These are phyloP conservation scores for Trichosporon coremiiforme DNA, from an alignment of 1,284 basidiomycete genomes.

Conservation along the genomic window DNA sequence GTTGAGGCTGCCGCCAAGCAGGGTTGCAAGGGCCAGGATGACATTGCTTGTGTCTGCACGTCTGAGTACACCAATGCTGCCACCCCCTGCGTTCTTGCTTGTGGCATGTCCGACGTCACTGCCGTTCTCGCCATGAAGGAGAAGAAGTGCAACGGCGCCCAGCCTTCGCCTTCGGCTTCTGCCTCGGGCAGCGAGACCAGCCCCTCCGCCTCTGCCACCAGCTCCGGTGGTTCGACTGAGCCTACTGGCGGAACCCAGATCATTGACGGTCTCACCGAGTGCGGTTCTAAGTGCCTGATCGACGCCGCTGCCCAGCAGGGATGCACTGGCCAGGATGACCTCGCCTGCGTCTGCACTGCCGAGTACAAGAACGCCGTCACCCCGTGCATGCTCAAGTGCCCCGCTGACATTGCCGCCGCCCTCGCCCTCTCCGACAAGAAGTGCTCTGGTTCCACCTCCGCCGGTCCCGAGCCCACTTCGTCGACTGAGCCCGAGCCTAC, in stretches of 20 bases:
- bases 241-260: not conserved
- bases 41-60: slow-evolving; percentile 21
- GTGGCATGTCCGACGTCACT: not conserved
- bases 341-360: slow-evolving; percentile 13
- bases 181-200: not conserved
- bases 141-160: not conserved
- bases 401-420: slow-evolving; percentile 17
- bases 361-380: slow-evolving; percentile 9
- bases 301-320: not conserved
- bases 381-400: slow-evolving; percentile 12
- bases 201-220: not conserved
- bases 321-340: slow-evolving; percentile 22
- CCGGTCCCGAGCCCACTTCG: not conserved
- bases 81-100: slow-evolving; percentile 14
- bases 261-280: slow-evolving; percentile 6
- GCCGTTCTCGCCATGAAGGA: slow-evolving; percentile 18
- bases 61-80: not conserved
- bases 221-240: not conserved
- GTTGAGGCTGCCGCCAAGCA: slow-evolving; percentile 4
- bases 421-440: slow-evolving; percentile 16
- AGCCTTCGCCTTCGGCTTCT: not conserved
- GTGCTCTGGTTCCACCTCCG: not conserved
- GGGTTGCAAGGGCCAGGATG: slow-evolving; percentile 14
- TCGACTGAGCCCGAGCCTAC: slow-evolving; percentile 3
- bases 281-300: slow-evolving; percentile 4